Percentiles rank a stretch among this genome's conserved stretches.
phyloP scores from a whole-genome alignment of 495 filamentous ascomycete species.

The Aspergillus homomorphus region DNA sequence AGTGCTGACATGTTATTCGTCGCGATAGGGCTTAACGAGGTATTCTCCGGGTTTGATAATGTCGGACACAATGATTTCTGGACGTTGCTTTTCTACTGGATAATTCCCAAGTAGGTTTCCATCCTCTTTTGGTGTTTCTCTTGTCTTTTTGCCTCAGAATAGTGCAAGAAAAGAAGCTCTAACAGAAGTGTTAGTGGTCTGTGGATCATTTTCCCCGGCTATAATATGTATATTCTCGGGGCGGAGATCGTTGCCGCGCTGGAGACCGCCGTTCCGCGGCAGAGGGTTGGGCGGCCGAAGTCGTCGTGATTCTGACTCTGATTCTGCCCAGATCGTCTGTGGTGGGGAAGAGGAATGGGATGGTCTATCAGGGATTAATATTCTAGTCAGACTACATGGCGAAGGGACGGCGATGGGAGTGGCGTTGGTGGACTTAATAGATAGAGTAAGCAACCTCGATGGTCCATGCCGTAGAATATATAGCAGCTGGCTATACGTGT shows the following conservation, averaged over 20 bases:
- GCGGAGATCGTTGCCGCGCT: slow-evolving; percentile 68
- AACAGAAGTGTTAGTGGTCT: slow-evolving; percentile 53
- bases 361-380: too few relatives aligned
- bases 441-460: too few relatives aligned
- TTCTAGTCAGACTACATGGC: too few relatives aligned
- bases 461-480: too few relatives aligned
- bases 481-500: too few relatives aligned
- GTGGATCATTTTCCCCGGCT: slow-evolving; percentile 72
- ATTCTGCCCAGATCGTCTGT: too few relatives aligned
- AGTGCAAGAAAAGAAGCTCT: too few relatives aligned
- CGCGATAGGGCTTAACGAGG: slow-evolving; percentile 67
- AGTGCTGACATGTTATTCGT: slow-evolving; percentile 4
- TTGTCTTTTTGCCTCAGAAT: neutral
- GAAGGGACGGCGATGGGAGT: too few relatives aligned
- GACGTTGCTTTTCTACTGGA: slow-evolving; percentile 64
- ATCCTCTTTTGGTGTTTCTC: neutral
- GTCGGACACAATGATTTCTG: slow-evolving; percentile 68
- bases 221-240: slow-evolving; percentile 68
- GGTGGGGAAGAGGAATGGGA: too few relatives aligned
- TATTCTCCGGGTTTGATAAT: slow-evolving; percentile 71
- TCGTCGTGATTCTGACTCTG: too few relatives aligned
- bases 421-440: too few relatives aligned
- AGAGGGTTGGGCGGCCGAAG: slow-evolving; percentile 35
- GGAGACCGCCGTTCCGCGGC: slow-evolving; percentile 43
- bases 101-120: slow-evolving; percentile 72